A percentile compares a stretch with the other conserved stretches of the same genome.
These are phyloP conservation scores for Aspergillus funiculosus DNA, from an alignment of 495 filamentous ascomycete genomes.

Conservation along the genomic window DNA sequence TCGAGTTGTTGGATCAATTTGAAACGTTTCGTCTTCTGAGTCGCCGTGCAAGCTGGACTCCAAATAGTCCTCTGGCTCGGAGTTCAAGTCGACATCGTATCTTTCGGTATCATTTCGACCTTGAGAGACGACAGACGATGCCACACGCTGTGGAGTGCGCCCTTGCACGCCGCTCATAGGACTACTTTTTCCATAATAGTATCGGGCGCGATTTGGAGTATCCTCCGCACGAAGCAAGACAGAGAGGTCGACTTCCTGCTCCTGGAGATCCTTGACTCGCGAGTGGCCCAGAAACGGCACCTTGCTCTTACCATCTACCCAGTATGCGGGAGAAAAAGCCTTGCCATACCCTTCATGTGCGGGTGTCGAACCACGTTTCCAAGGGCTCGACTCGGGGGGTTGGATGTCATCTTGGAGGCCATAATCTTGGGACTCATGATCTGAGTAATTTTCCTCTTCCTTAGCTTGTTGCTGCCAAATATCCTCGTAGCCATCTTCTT, in stretches of 20 bases:
- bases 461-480: slow-evolving; percentile 45
- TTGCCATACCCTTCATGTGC: slow-evolving; percentile 11
- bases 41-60: slow-evolving; percentile 26
- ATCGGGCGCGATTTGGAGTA: slow-evolving; percentile 39
- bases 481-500: slow-evolving; percentile 36
- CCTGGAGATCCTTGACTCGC: slow-evolving; percentile 33
- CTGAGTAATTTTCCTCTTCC: slow-evolving; percentile 28
- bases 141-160: slow-evolving; percentile 14
- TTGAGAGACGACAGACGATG: slow-evolving; percentile 11
- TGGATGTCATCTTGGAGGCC: too few relatives aligned
- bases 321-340: slow-evolving; percentile 31
- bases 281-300: slow-evolving; percentile 30
- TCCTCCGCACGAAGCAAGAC: slow-evolving; percentile 30
- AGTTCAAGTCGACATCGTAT: slow-evolving; percentile 8
- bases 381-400: slow-evolving; percentile 15
- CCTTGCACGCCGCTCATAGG: slow-evolving; percentile 23
- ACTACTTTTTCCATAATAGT: slow-evolving; percentile 39
- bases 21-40: slow-evolving; percentile 23
- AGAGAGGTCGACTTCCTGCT: slow-evolving; percentile 38
- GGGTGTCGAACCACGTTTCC: slow-evolving; percentile 12
- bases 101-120: slow-evolving; percentile 1
- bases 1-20: slow-evolving; percentile 24
- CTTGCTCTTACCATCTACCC: slow-evolving; percentile 26
- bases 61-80: slow-evolving; percentile 10
- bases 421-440: slow-evolving; percentile 22